These are phyloP conservation scores for Prinsepia uniflora DNA, from an alignment of 306 rosid genomes.

Conservation along the genomic window DNA sequence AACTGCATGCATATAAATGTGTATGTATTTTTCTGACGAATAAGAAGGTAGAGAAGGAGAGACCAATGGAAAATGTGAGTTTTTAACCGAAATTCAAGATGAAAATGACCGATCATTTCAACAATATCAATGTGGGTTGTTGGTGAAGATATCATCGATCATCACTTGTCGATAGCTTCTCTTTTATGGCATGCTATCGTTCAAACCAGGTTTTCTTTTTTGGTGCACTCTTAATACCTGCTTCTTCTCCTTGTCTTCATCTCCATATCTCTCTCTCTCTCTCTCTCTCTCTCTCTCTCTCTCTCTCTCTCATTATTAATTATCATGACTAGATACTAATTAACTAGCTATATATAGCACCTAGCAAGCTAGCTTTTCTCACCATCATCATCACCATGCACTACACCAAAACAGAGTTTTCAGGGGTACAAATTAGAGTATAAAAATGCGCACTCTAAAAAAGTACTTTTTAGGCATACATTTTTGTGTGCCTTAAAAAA, in stretches of 20 bases:
- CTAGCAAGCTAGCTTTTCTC: background rate
- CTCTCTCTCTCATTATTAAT: no score
- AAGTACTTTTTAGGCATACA: no score
- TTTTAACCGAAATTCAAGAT: conserved; percentile 58
- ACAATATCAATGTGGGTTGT: conserved; percentile 52
- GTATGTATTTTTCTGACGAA: no score
- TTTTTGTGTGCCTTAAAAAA: no score
- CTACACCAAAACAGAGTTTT: no score
- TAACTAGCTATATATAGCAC: no score
- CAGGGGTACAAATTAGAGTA: no score
- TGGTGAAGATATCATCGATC: conserved; percentile 17
- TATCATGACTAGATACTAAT: conserved; percentile 2
- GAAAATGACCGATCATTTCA: conserved; percentile 61
- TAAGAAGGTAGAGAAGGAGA: background rate
- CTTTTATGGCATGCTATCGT: conserved; percentile 35
- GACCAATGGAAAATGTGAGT: conserved; percentile 48
- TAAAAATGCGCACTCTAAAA: no score
- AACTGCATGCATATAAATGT: background rate
- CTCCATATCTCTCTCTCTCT: conserved; percentile 7
- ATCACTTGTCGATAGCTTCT: background rate
- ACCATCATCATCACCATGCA: no score
- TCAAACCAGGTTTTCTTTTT: conserved; percentile 31
- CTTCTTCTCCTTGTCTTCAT: background rate
- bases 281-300: conserved; percentile 1
- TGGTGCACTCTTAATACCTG: conserved; percentile 25